phyloP scores from a whole-genome alignment of 192 early-diverging fungal genomes.

The Rhizoclosmatium globosum region DNA sequence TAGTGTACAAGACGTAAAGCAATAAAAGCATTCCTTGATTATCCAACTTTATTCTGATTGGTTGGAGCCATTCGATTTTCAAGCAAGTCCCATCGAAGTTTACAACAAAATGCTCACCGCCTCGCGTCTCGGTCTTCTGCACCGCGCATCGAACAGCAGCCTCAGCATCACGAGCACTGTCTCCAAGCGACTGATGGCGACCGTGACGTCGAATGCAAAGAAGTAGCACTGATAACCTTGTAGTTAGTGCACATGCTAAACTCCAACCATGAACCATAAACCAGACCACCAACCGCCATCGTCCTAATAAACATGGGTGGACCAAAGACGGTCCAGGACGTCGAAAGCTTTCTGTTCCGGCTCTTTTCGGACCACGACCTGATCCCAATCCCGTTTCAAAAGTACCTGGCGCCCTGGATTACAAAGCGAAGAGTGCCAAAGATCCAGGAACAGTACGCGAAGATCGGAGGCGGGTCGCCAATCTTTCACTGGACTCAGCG shows the following conservation, averaged over 20 bases:
- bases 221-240: background rate
- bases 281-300: conserved; percentile 70
- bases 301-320: conserved; percentile 96
- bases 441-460: conserved; percentile 88
- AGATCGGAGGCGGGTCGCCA: conserved; percentile 95
- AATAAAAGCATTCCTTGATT: no score
- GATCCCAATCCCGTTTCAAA: conserved; percentile 86
- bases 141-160: background rate
- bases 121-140: background rate
- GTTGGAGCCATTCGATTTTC: no score
- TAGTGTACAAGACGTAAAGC: no score
- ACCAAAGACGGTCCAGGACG: conserved; percentile 76
- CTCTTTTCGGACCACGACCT: conserved; percentile 93
- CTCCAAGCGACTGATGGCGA: background rate
- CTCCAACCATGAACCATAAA: background rate
- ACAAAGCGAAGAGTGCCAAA: conserved; percentile 83
- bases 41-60: no score
- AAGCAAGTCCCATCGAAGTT: background rate
- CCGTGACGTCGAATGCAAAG: background rate
- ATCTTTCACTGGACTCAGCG: conserved; percentile 89
- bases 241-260: no score
- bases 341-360: conserved; percentile 80
- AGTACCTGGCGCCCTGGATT: conserved; percentile 73
- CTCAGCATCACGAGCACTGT: background rate
- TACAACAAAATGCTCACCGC: background rate